Evolutionary conservation across 345 rosid species (phyloP).

Genomic region (Brassica cretica): DNA sequence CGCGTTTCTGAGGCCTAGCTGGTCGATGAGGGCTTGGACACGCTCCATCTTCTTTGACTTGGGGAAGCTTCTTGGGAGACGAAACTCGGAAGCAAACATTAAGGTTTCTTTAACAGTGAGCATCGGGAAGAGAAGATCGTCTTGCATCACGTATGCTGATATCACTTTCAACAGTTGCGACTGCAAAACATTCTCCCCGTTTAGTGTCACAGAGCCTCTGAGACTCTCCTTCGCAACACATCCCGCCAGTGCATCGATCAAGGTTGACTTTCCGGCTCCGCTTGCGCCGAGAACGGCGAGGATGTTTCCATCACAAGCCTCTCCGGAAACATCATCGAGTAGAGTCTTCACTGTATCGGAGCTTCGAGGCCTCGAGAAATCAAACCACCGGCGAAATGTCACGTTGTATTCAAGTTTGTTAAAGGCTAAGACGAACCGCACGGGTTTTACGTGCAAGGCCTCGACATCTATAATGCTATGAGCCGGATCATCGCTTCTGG

Average conservation of each 20-base stretch:
- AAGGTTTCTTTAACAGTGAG: neutral
- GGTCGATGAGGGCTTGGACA: neutral
- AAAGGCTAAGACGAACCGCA: conserved; percentile 1
- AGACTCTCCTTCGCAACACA: conserved; percentile 5
- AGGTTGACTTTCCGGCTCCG: conserved; percentile 4
- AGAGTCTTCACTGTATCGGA: neutral
- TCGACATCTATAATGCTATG: neutral
- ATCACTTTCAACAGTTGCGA: neutral
- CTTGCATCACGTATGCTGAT: conserved; percentile 5
- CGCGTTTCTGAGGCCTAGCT: neutral
- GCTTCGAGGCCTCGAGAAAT: neutral
- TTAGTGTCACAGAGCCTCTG: neutral
- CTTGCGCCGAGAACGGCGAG: neutral
- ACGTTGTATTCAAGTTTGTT: neutral
- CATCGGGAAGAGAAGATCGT: conserved; percentile 4
- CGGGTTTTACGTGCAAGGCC: neutral
- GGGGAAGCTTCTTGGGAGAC: neutral
- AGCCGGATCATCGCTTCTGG: neutral
- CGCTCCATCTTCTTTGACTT: neutral
- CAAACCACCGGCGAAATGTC: neutral
- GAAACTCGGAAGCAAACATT: conserved; percentile 4
- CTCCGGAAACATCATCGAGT: conserved; percentile 3
- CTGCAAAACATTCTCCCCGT: neutral
- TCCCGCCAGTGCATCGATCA: conserved; percentile 4
- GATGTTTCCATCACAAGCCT: neutral